Conservation (phyloP, 192 early-diverging fungal genomes). For the Endogone sp. region DNA sequence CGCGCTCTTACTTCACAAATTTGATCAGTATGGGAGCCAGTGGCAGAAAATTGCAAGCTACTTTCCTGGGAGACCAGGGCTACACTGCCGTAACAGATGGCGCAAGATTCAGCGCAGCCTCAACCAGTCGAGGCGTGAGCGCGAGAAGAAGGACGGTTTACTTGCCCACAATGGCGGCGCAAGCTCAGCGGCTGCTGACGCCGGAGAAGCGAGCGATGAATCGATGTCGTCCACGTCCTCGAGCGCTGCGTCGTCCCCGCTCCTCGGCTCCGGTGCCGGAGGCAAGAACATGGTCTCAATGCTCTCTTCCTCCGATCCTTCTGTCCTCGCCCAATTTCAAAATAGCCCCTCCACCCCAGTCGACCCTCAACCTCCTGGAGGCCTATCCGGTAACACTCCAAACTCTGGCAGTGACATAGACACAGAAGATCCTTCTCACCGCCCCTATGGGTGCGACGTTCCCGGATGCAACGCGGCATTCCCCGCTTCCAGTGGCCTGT, state of each 20-base stretch:
- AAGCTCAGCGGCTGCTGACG: neutral
- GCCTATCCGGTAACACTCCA: neutral
- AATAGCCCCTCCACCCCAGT: constrained; percentile 3
- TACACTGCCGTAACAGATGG: constrained; percentile 81
- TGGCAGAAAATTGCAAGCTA: constrained; percentile 77
- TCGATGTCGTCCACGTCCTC: neutral
- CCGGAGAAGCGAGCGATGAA: neutral
- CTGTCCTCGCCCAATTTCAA: constrained; percentile 24
- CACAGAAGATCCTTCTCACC: neutral
- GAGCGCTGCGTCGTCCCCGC: neutral
- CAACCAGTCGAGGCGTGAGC: constrained; percentile 25
- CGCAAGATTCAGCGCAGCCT: constrained; percentile 63
- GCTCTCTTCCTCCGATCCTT: constrained; percentile 12
- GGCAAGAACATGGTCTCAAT: neutral
- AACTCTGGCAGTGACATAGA: neutral
- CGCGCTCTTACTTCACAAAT: constrained; percentile 53
- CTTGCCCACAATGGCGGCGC: too few species aligned
- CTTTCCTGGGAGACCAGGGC: constrained; percentile 69
- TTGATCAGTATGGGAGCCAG: constrained; percentile 63
- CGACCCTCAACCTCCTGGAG: neutral
- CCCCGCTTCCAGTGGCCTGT: constrained; percentile 25
- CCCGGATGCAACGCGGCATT: constrained; percentile 24
- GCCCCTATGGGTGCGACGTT: constrained; percentile 37
- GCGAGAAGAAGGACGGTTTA: neutral
- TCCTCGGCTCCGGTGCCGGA: neutral